Base-by-base conservation (phyloP, 2,329 filamentous ascomycete species). In the Alternaria tenuissima region DNA sequence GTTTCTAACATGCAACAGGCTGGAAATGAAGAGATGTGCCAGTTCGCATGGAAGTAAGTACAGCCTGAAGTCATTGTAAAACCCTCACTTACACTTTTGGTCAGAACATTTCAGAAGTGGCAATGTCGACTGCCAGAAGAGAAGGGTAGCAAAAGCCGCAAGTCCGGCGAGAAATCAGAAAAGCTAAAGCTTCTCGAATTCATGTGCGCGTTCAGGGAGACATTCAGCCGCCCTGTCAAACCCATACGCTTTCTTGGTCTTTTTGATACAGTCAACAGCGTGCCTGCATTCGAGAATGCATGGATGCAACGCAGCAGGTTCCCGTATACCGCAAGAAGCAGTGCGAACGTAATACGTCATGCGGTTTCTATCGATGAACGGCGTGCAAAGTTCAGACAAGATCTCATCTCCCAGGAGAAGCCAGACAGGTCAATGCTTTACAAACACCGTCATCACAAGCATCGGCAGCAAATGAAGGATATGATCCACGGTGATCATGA, bases 11-110 rank as follows among this genome's bases (percentile, higher is more conserved):
- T 12, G 11, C 6, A 7, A 4, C 36, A 76, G 71, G 89, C 91
- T 52, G 92, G 92, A 11, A 96, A 96, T 68, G 91, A 96, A 72
- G 92, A 95, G 67, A 90, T 95, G 88, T 88, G 92, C 52, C 84
- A 86, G 4, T 96, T 96, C 74, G 92, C 91, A 0, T 95, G 92
- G 91, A 93, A 91, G 74, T 74, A 52, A 58, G 70, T 65, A 7
- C 8, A 5, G 2, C 24, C n/a, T 20, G 11, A 2, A 16, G n/a
- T 7, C 20, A 7, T 42, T 18, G 14, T 47, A 2, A 14, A 20
- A 6, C n/a, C 11, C 5, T 2, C 6, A 12, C 38, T 58, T 26
- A 62, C 20, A 7, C 4, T 20, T 16, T n/a, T 16, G 26, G 16
- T 7, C 32, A 74, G 71, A 34, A 89, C 90, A 0, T 93, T 93